Base-by-base conservation (phyloP, 1,284 basidiomycete species). In the Cutaneotrichosporon cavernicola region DNA sequence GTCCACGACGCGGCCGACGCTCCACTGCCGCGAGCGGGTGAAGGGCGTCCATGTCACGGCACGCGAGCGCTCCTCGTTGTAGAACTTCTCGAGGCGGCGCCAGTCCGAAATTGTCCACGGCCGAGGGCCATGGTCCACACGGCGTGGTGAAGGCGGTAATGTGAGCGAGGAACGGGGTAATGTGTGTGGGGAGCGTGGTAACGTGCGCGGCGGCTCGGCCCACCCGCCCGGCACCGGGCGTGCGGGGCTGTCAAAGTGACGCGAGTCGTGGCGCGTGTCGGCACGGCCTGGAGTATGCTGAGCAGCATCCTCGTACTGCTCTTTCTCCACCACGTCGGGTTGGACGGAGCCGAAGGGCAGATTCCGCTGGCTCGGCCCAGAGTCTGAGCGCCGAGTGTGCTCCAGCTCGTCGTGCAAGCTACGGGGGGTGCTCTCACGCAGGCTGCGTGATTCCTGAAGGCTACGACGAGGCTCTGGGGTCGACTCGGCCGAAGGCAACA, bases 71-170 rank as follows among this genome's bases (percentile, higher is more conserved):
- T 76, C 73, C 5, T 46, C 50, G 31, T 70, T 36, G 62, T 66
- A 76, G 2, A 72, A 65, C 52, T 65, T 72, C 61, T 78, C 72
- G 9, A 79, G 72, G 30, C 60, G 59, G 60, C 73, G 75, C 77
- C 77, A 79, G 55, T 79, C 72, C 7, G 57, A 31, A 5, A 73
- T 67, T 6, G 74, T 74, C 75, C 77, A 78, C 0, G 64, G 21
- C 26, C 32, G 58, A 7, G 38, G 14, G 4, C 26, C 51, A 16
- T 5, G 30, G 26, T 18, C 30, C 8, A 14, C 53, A 8, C 38
- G 22, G 40, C 60, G 60, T 9, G 32, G 53, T 16, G 13, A 46
- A 8, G 16, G 16, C 18, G 43, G 43, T 46, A n/a, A n/a, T 7
- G 43, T 18, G 43, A 16, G 43, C 5, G 16, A 18, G 16, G 43